These are phyloP conservation scores for Chrysoporthe deuterocubensis DNA, from an alignment of 2,329 filamentous ascomycete species.

Conservation along the genomic window DNA sequence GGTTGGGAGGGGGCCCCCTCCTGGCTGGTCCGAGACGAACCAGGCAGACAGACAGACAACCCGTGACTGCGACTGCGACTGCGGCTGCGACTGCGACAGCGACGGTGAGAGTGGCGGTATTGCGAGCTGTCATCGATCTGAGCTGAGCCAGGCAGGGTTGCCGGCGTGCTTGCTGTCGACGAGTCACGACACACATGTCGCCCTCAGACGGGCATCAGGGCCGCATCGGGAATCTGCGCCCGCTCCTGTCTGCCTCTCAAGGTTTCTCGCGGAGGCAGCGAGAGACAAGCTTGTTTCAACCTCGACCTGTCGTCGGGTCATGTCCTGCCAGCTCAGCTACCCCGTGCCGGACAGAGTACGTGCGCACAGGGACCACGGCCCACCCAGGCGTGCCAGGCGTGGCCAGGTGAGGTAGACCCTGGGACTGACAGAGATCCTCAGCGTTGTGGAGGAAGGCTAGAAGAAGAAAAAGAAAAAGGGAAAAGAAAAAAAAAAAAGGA, in stretches of 20 bases:
- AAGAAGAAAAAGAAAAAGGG: neutral
- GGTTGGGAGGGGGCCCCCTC: too few species aligned
- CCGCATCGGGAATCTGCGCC: neutral
- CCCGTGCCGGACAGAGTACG: too few species aligned
- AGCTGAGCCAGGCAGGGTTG: neutral
- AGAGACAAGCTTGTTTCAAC: constrained; percentile 10
- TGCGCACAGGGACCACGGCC: neutral
- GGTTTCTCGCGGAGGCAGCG: neutral
- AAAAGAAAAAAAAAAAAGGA: neutral
- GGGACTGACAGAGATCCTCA: neutral
- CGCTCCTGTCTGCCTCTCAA: neutral
- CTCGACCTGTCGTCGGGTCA: neutral
- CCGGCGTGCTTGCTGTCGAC: neutral
- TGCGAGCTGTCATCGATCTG: too few species aligned
- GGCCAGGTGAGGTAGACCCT: neutral
- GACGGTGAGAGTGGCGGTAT: neutral
- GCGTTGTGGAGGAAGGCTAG: too few species aligned
- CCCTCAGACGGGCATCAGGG: neutral
- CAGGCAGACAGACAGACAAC: neutral
- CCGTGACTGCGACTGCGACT: neutral
- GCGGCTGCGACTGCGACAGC: neutral
- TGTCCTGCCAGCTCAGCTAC: too few species aligned
- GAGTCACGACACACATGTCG: constrained; percentile 2
- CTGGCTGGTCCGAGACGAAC: too few species aligned
- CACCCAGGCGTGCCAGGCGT: neutral